A percentile compares a stretch with the other conserved stretches of the same genome.
These are phyloP conservation scores for Dothistroma septosporum DNA, from an alignment of 2,329 filamentous ascomycete genomes.

Conservation along the genomic window DNA sequence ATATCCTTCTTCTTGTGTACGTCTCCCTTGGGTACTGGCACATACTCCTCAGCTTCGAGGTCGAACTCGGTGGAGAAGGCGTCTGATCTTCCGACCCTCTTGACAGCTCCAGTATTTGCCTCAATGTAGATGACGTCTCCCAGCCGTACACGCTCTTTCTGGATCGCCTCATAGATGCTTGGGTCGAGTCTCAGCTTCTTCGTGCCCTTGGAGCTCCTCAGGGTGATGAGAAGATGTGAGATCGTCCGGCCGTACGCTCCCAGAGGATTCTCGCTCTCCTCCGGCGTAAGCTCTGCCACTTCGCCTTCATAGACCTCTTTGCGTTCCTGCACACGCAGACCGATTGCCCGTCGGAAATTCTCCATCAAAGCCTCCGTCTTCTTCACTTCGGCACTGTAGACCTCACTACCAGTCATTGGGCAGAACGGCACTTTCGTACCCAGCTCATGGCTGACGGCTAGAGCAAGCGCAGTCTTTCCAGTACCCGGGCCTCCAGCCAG, in stretches of 20 bases:
- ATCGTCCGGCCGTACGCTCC: constrained; percentile 97
- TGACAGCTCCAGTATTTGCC: constrained; percentile 96
- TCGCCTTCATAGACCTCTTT: constrained; percentile 99
- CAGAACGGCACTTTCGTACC: constrained; percentile 98
- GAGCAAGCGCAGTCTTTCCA: constrained; percentile 91
- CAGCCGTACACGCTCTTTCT: constrained; percentile 93
- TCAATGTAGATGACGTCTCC: constrained; percentile 99
- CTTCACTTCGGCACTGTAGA: constrained; percentile 97
- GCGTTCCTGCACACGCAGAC: constrained; percentile 92
- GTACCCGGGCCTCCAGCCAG: constrained; percentile 93
- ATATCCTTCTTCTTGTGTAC: constrained; percentile 99
- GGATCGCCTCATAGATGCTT: constrained; percentile 98
- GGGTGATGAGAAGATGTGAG: constrained; percentile 85
- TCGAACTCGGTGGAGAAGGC: constrained; percentile 98
- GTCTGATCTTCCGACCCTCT: constrained; percentile 91
- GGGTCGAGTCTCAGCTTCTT: constrained; percentile 97
- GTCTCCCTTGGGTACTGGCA: constrained; percentile 96
- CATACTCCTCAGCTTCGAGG: constrained; percentile 96
- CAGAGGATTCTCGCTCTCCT: constrained; percentile 95
- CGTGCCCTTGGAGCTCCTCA: constrained; percentile 93
- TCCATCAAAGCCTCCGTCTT: constrained; percentile 99
- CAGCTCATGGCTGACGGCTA: constrained; percentile 93
- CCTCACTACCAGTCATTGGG: constrained; percentile 94
- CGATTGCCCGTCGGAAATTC: constrained; percentile 95
- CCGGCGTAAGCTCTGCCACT: constrained; percentile 93